Conservation (phyloP, 2,329 filamentous ascomycete genomes). For the Diaporthe sp. region DNA sequence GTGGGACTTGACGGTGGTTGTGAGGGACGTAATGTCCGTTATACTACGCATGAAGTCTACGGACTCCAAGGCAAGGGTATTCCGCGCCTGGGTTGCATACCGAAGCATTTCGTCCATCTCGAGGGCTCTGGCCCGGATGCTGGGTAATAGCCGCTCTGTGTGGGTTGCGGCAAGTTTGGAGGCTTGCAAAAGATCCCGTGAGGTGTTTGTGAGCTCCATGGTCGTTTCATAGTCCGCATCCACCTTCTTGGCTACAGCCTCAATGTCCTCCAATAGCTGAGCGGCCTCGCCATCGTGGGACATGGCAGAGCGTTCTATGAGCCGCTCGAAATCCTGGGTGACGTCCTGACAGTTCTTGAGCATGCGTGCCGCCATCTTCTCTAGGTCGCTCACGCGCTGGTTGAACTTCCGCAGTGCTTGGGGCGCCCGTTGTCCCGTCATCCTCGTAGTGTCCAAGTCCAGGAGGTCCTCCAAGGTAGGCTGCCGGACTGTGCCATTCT, state of each 20-base stretch:
- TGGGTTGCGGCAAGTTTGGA: slow-evolving; percentile 75
- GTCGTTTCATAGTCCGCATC: slow-evolving; percentile 87
- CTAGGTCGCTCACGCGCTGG: slow-evolving; percentile 71
- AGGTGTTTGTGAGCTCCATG: slow-evolving; percentile 74
- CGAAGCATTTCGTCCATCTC: slow-evolving; percentile 74
- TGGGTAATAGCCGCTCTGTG: slow-evolving; percentile 73
- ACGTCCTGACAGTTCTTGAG: slow-evolving; percentile 72
- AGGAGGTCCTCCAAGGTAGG: slow-evolving; percentile 81
- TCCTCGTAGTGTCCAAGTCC: slow-evolving; percentile 78
- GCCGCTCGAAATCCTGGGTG: slow-evolving; percentile 73
- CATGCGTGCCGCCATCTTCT: slow-evolving; percentile 71
- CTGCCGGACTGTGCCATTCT: slow-evolving; percentile 59
- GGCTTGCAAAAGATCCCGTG: slow-evolving; percentile 70
- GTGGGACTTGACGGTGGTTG: slow-evolving; percentile 79
- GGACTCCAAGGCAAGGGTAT: slow-evolving; percentile 74
- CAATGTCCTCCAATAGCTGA: slow-evolving; percentile 85
- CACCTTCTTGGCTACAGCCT: slow-evolving; percentile 88
- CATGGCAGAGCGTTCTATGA: slow-evolving; percentile 66
- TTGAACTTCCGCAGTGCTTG: slow-evolving; percentile 72
- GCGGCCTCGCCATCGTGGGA: slow-evolving; percentile 73
- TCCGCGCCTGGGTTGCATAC: slow-evolving; percentile 75
- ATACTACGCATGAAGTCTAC: slow-evolving; percentile 85
- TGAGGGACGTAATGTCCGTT: slow-evolving; percentile 81
- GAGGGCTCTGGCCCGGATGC: slow-evolving; percentile 65
- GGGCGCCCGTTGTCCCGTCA: slow-evolving; percentile 76